These are phyloP conservation scores for Lathyrus oleraceus DNA, from an alignment of 306 rosid species.

Conservation along the genomic window DNA sequence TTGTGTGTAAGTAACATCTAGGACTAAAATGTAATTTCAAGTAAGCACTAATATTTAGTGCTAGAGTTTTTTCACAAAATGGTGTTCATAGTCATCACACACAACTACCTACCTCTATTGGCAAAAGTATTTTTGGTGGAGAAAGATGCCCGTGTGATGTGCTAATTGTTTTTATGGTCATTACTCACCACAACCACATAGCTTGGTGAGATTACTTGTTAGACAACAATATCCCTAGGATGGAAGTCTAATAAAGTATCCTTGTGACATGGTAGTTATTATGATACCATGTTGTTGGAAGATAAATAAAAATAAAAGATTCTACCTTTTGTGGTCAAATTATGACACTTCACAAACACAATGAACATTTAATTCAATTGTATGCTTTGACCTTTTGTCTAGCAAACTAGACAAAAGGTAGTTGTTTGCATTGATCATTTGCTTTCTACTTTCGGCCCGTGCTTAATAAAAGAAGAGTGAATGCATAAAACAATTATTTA, in stretches of 20 bases:
- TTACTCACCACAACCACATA: conserved; percentile 15
- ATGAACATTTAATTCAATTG: background rate
- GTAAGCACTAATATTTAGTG: conserved; percentile 9
- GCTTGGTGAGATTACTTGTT: background rate
- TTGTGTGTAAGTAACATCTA: background rate
- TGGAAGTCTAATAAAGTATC: background rate
- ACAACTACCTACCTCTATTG: background rate
- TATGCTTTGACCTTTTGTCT: background rate
- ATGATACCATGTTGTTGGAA: background rate
- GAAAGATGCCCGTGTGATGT: conserved; percentile 16
- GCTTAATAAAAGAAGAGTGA: background rate
- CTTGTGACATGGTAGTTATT: background rate
- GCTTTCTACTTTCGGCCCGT: conserved; percentile 37
- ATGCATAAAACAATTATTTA: background rate
- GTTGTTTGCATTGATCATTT: conserved; percentile 3
- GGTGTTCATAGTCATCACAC: conserved; percentile 19
- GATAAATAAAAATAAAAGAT: background rate
- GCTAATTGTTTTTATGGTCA: conserved; percentile 8
- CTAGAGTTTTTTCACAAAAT: background rate
- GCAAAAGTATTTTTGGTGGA: background rate
- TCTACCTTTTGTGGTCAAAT: background rate
- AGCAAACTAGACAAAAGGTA: conserved; percentile 25
- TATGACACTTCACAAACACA: background rate
- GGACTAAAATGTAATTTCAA: background rate
- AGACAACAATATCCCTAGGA: background rate